A percentile compares a stretch with the other conserved stretches of the same genome.
phyloP scores from a whole-genome alignment of 306 rosid species.

The Fragaria vesca region DNA sequence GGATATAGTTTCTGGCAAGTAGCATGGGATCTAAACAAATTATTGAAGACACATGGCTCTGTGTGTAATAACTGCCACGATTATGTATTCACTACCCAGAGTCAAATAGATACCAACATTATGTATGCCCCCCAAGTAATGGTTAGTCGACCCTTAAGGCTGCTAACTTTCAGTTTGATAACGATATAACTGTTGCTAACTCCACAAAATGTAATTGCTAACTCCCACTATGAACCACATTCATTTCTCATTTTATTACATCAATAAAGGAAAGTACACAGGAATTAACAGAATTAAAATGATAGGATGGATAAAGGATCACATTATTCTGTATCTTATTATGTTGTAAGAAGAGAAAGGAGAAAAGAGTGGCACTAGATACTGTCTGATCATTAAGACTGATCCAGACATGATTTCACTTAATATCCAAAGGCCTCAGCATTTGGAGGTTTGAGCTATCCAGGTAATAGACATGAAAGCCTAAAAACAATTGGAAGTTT shows the following conservation, averaged over 20 bases:
- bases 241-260: neutral
- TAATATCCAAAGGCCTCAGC: neutral
- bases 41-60: too few relatives aligned
- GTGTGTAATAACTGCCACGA: neutral
- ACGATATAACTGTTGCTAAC: neutral
- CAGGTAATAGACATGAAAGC: neutral
- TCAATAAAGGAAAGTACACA: neutral
- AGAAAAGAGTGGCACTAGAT: neutral
- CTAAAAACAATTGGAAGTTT: neutral
- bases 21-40: neutral
- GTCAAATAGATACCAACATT: neutral
- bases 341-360: neutral
- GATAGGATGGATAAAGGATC: neutral
- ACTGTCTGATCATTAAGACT: neutral
- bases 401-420: neutral
- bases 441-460: neutral
- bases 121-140: neutral
- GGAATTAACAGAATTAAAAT: neutral
- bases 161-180: neutral
- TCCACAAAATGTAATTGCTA: neutral
- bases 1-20: neutral
- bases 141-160: neutral
- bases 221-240: neutral
- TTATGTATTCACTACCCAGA: neutral
- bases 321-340: conserved; percentile 12